Base-by-base conservation (phyloP, 2,329 filamentous ascomycete species). In the Diaporthe capsici region DNA sequence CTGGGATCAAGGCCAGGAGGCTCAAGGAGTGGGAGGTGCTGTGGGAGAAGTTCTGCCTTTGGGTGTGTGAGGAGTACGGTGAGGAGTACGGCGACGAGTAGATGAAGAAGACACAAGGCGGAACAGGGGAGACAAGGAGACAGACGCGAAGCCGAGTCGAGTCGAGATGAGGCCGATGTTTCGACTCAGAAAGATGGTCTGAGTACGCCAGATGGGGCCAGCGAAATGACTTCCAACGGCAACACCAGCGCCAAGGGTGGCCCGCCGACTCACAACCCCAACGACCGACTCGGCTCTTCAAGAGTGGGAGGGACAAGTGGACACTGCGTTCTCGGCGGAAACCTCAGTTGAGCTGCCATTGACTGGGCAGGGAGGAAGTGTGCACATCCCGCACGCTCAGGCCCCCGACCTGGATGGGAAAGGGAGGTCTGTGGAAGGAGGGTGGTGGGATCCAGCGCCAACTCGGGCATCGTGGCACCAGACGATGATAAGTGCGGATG, bases 31-130 rank as follows among this genome's bases (percentile, higher is more conserved):
- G 96, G 95, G 90, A 91, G 68, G 85, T 91, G 49, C 91, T 94
- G 79, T 98, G 96, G 92, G 96, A 98, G 86, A 89, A 91, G 81
- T 98, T 97, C 82, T 98, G 96, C 81, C 88, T 95, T 72, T 98
- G 95, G 95, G 88, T 98, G 60, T 93, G 98, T 13, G 88, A 92
- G 51, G 94, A 98, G 85, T 98, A 90, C 80, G 89, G 87, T 12
- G 87, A 89, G 0, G 92, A 96, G 84, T 96, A 90, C 73, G 87
- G 83, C 47, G 82, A 84, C 15, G 81, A 80, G 65, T 72, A 74
- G 83, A 7, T 17, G 81, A 80, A 51, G 65, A 72, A 34, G 13
- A 47, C 10, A 10, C 20, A 44, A 1, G 39, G 47, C 9, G 37
- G 37, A 1, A 8, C 25, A 61, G 22, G 22, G 20, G 31, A 22